Evolutionary conservation across 176 grass and related monocot genomes (phyloP), one percentile per base, ranked within the genome.

Genomic region (Ensete ventricosum): DNA sequence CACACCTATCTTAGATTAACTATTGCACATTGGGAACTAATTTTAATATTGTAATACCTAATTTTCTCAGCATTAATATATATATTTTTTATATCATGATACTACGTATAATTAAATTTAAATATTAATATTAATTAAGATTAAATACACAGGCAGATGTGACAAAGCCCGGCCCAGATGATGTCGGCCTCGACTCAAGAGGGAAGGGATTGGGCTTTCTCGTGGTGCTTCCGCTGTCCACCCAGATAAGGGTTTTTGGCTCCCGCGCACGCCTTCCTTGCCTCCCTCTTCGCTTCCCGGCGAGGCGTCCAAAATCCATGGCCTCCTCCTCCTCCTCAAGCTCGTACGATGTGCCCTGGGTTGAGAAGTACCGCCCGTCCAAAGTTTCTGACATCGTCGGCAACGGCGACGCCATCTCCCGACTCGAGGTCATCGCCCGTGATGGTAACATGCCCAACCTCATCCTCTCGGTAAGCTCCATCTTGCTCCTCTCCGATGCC

Each of bases 401-500:
- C 63, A 99, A 99, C 82, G 72, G 72, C 50, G 90, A 99, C 51
- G 95, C 95, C 84, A 82, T 99, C 29, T 74, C 86, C 54, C 95
- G 90, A 54, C 95, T 99, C 34, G 69, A 91, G 73, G 86, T 98
- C 82, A 93, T 98, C 81, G 86, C 95, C 21, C 86, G 88, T 54
- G 86, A 98, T 74, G 90, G 95, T 71, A 98, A 98, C 82, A 86
- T 98, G 90, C 95, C 90, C 69, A 98, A 98, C 67, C 82, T 98
- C 86, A 94, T 94, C 68, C 95, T 98, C 86, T 93, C 90, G 16
- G 90, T 98, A 85, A 83, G 88, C 53, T 1, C 60, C 78, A 25
- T 9, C 2, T 8, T 9, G 12, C 24, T 20, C 27, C 23, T 21
- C 24, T 65, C 2, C 9, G 14, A 65, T 27, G 11, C 14, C 63